phyloP scores from a whole-genome alignment of 75 land plant genomes.

The Chamaecyparis obtusa region DNA sequence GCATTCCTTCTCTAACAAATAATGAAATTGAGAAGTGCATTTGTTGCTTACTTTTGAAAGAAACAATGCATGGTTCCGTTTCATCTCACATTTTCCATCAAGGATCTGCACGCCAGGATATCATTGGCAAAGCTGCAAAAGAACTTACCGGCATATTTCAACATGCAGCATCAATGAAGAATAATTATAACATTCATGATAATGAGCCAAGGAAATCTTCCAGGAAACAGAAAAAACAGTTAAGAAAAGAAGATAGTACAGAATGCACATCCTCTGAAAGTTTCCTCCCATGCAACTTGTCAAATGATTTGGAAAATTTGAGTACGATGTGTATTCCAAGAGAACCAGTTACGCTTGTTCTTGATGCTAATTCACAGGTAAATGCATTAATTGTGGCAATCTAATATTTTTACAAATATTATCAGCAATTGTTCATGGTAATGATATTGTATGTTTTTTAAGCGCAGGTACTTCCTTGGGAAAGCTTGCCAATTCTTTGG shows the following conservation, averaged over 20 bases:
- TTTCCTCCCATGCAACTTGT: conserved; percentile 5
- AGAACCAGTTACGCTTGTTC: conserved; percentile 64
- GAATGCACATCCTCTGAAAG: background rate
- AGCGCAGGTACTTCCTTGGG: conserved; percentile 90
- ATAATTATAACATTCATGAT: background rate
- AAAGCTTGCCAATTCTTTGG: conserved; percentile 75
- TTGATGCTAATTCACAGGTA: conserved; percentile 80
- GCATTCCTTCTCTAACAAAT: conserved; percentile 22
- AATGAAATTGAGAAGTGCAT: conserved; percentile 35
- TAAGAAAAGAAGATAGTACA: background rate
- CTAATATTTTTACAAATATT: background rate
- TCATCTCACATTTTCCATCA: background rate
- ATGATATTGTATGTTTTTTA: conserved; percentile 5
- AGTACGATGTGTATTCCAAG: conserved; percentile 12
- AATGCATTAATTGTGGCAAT: background rate
- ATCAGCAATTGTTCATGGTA: background rate
- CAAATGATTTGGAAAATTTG: conserved; percentile 20
- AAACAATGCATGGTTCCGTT: conserved; percentile 3
- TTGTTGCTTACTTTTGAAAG: conserved; percentile 13
- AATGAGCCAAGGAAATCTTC: background rate
- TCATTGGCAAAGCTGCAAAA: background rate
- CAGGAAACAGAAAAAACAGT: background rate
- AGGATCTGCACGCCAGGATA: background rate
- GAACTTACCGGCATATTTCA: background rate
- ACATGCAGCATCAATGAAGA: conserved; percentile 2